phyloP scores from a whole-genome alignment of 2,329 filamentous ascomycete genomes.

The Fusarium begoniae region DNA sequence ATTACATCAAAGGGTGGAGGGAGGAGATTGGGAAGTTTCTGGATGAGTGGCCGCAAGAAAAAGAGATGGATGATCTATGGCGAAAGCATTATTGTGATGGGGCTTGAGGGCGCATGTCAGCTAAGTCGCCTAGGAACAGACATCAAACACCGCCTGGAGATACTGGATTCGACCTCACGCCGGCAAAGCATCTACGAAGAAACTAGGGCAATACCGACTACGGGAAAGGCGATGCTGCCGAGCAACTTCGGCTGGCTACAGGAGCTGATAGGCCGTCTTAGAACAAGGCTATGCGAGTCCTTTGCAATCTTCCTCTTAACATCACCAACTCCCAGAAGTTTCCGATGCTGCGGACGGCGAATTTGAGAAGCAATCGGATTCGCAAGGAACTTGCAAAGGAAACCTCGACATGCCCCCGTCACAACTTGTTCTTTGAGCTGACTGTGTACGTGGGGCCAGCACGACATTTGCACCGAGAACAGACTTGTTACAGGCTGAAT shows the following conservation, averaged over 20 bases:
- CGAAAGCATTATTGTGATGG: not conserved
- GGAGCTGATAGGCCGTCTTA: not conserved
- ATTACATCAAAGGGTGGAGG: not conserved
- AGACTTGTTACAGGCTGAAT: not conserved
- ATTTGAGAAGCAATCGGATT: too few species aligned
- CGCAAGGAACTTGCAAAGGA: not conserved
- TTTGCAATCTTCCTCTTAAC: not conserved
- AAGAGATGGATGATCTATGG: not conserved
- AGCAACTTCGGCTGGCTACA: not conserved
- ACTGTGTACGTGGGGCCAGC: not conserved
- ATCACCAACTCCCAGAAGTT: not conserved
- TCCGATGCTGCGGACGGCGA: not conserved
- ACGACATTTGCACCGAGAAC: not conserved
- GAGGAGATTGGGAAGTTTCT: not conserved
- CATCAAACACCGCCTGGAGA: not conserved
- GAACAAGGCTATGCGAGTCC: not conserved
- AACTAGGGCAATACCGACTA: not conserved
- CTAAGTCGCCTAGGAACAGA: not conserved
- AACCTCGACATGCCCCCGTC: not conserved
- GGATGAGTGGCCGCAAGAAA: not conserved
- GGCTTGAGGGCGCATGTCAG: not conserved
- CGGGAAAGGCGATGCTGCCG: not conserved
- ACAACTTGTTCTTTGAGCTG: not conserved
- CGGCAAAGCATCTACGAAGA: not conserved
- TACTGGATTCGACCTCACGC: not conserved